These are phyloP conservation scores for Sporisorium reilianum DNA, from an alignment of 1,284 basidiomycete species.

Conservation along the genomic window DNA sequence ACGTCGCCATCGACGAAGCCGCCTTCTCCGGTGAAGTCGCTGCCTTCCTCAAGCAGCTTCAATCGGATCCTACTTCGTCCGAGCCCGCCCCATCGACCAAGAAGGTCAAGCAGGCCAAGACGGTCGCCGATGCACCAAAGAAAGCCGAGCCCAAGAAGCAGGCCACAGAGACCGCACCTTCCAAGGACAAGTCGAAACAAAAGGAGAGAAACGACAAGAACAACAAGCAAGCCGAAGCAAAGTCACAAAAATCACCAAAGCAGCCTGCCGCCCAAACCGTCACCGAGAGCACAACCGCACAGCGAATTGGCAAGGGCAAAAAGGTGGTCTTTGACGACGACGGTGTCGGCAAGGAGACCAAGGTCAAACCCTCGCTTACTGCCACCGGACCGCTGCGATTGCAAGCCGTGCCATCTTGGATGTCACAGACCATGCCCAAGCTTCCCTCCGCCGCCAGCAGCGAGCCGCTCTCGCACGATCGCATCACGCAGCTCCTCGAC, in stretches of 20 bases:
- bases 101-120: slow-evolving; percentile 16
- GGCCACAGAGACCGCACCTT: not conserved
- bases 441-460: slow-evolving; percentile 26
- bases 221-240: slow-evolving; percentile 30
- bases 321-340: slow-evolving; percentile 59
- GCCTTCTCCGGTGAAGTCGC: slow-evolving; percentile 41
- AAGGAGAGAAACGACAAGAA: slow-evolving; percentile 11
- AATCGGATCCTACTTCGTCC: slow-evolving; percentile 21
- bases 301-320: slow-evolving; percentile 48
- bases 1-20: slow-evolving; percentile 36
- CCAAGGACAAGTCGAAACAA: slow-evolving; percentile 23
- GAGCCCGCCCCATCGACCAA: slow-evolving; percentile 18
- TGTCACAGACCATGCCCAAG: slow-evolving; percentile 33
- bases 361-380: slow-evolving; percentile 17
- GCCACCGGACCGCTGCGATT: slow-evolving; percentile 41
- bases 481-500: slow-evolving; percentile 54
- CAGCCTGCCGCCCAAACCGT: slow-evolving; percentile 8
- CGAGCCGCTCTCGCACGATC: slow-evolving; percentile 30
- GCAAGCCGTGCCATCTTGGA: slow-evolving; percentile 56
- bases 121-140: slow-evolving; percentile 9
- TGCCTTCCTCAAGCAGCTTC: slow-evolving; percentile 44
- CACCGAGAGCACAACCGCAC: slow-evolving; percentile 24
- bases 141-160: slow-evolving; percentile 24
- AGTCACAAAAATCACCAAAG: slow-evolving; percentile 20
- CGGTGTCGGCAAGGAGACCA: slow-evolving; percentile 33